A percentile compares a stretch with the other conserved stretches of the same genome.
These are phyloP conservation scores for Malbranchea cinnamomea DNA, from an alignment of 2,329 filamentous ascomycete genomes.

Conservation along the genomic window DNA sequence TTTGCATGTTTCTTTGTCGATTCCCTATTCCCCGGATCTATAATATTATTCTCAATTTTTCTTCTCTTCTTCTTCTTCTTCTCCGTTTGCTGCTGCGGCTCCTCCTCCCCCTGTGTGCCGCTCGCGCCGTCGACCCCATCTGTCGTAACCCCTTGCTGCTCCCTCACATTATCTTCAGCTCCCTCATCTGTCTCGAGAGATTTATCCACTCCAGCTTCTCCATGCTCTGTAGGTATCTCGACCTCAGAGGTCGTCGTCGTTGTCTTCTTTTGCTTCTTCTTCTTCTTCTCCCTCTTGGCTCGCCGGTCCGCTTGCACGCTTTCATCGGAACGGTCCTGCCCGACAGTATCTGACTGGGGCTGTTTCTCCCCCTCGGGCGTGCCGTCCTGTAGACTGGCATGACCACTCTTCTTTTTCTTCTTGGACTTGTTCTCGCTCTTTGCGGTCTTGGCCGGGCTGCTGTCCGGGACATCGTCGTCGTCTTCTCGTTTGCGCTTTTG, in stretches of 20 bases:
- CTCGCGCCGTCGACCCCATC: too few species aligned
- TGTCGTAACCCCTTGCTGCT: constrained; percentile 8
- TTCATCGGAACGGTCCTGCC: too few species aligned
- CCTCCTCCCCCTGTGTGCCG: constrained; percentile 1
- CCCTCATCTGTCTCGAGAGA: constrained; percentile 4
- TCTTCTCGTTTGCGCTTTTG: constrained; percentile 12
- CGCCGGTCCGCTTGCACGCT: too few species aligned
- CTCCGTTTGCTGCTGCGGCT: neutral
- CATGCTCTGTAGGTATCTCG: constrained; percentile 11
- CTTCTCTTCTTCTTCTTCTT: constrained; percentile 5
- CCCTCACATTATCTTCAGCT: constrained; percentile 19
- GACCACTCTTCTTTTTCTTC: constrained; percentile 16
- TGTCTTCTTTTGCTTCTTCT: constrained; percentile 25
- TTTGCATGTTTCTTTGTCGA: constrained; percentile 12
- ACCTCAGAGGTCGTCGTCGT: constrained; percentile 6
- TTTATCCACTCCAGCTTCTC: constrained; percentile 8
- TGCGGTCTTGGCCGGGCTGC: neutral
- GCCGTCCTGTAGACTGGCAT: constrained; percentile 10
- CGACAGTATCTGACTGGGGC: too few species aligned
- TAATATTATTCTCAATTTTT: constrained; percentile 5
- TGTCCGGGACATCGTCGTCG: neutral
- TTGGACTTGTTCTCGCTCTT: neutral
- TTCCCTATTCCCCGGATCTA: constrained; percentile 29
- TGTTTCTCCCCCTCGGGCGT: too few species aligned
- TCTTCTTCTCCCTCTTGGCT: too few species aligned